Conservation (phyloP, 2,329 filamentous ascomycete species). For the Hortaea sp. region DNA sequence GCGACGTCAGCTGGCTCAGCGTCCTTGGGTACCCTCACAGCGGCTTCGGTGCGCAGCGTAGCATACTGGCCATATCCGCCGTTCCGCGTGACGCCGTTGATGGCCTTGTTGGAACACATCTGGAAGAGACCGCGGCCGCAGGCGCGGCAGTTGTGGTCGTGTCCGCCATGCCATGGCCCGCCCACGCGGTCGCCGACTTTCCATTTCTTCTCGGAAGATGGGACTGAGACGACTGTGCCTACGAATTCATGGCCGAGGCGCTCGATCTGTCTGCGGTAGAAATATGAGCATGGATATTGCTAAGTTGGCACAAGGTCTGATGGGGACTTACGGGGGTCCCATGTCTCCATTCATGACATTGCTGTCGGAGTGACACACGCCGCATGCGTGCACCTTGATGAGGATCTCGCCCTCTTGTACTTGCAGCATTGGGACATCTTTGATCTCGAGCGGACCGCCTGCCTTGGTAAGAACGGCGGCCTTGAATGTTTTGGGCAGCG, state of each 20-base stretch:
- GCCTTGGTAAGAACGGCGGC: constrained; percentile 50
- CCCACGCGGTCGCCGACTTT: constrained; percentile 58
- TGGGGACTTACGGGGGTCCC: constrained; percentile 36
- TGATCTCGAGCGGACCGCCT: constrained; percentile 45
- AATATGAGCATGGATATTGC: not conserved
- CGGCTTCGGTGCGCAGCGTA: constrained; percentile 50
- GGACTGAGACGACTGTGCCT: constrained; percentile 51
- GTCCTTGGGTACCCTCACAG: constrained; percentile 40
- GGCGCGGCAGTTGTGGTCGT: constrained; percentile 50
- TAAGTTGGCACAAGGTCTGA: no score
- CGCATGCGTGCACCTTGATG: constrained; percentile 61
- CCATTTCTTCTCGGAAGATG: constrained; percentile 47
- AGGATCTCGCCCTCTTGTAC: constrained; percentile 52
- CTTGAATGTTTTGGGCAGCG: constrained; percentile 53
- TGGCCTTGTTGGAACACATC: constrained; percentile 51
- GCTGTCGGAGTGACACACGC: constrained; percentile 58
- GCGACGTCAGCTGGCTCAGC: constrained; percentile 37
- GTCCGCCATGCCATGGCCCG: constrained; percentile 58
- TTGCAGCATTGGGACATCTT: constrained; percentile 48
- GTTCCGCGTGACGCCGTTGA: constrained; percentile 57
- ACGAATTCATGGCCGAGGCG: constrained; percentile 58
- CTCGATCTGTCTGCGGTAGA: constrained; percentile 33
- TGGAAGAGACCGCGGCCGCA: constrained; percentile 58
- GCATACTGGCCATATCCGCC: constrained; percentile 58
- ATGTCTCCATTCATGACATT: constrained; percentile 38